A percentile compares a stretch with the other conserved stretches of the same genome.
Evolutionary conservation across 192 early-diverging fungal species (phyloP).

Genomic region (Linnemannia elongata): DNA sequence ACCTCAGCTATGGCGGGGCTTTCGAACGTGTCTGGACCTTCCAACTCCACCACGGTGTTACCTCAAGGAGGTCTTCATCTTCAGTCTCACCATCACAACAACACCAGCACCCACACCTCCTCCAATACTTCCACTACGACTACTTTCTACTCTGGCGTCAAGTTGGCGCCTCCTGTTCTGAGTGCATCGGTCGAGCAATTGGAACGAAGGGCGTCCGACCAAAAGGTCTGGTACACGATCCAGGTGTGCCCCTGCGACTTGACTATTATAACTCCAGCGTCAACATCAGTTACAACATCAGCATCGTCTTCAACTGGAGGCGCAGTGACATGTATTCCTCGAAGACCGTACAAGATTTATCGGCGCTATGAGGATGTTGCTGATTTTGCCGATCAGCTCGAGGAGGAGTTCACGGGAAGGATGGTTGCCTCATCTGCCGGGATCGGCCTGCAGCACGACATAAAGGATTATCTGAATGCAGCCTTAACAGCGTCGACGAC

Average conservation of each 20-base stretch:
- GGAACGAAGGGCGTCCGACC: conserved; percentile 19
- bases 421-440: not conserved
- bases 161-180: conserved; percentile 42
- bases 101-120: not conserved
- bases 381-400: conserved; percentile 54
- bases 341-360: conserved; percentile 47
- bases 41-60: not conserved
- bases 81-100: not conserved
- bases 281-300: not conserved
- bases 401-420: conserved; percentile 39
- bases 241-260: conserved; percentile 39
- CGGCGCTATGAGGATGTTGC: conserved; percentile 48
- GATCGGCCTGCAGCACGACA: not conserved
- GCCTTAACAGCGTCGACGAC: not conserved
- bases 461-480: not conserved
- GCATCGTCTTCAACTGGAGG: not conserved
- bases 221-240: conserved; percentile 52
- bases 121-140: conserved; percentile 27
- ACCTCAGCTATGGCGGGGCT: not conserved
- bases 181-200: conserved; percentile 32
- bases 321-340: conserved; percentile 26
- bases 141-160: conserved; percentile 50
- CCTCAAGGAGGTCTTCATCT: not conserved
- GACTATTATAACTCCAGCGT: not conserved
- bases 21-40: not conserved